Percentiles rank a stretch among this genome's conserved stretches.
phyloP scores from a whole-genome alignment of 768 basidiomycete genomes.

The Rhizopogon sp. region DNA sequence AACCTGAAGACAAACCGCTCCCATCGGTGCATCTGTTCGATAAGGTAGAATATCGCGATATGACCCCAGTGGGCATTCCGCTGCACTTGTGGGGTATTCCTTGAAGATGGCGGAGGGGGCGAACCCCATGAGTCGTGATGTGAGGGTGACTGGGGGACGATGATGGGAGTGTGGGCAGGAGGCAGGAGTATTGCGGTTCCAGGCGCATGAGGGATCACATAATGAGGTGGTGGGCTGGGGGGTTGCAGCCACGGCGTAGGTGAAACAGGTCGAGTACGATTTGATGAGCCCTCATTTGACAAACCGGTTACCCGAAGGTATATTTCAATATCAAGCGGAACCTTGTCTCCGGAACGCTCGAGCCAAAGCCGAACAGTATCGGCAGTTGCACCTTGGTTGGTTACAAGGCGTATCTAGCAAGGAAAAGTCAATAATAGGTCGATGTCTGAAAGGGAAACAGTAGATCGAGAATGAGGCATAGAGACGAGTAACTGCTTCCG shows the following conservation, averaged over 20 bases:
- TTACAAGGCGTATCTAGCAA: conserved; percentile 65
- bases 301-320: conserved; percentile 50
- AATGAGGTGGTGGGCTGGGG: conserved; percentile 30
- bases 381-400: conserved; percentile 63
- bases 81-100: conserved; percentile 29
- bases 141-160: conserved; percentile 40
- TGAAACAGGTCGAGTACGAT: conserved; percentile 22
- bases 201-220: conserved; percentile 29
- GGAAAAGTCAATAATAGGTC: conserved; percentile 5
- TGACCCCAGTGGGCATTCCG: conserved; percentile 73
- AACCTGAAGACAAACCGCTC: conserved; percentile 77
- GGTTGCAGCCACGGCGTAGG: conserved; percentile 27
- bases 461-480: conserved; percentile 1
- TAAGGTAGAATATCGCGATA: conserved; percentile 73
- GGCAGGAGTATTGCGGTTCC: conserved; percentile 26
- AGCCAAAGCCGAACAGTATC: conserved; percentile 82
- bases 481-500: background rate
- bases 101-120: conserved; percentile 22
- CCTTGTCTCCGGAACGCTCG: conserved; percentile 65
- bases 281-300: conserved; percentile 16
- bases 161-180: conserved; percentile 38
- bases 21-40: conserved; percentile 80
- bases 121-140: conserved; percentile 37
- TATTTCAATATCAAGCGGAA: conserved; percentile 79
- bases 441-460: background rate